Evolutionary conservation across 495 filamentous ascomycete genomes (phyloP).

Genomic region (Penicillium subrubescens): DNA sequence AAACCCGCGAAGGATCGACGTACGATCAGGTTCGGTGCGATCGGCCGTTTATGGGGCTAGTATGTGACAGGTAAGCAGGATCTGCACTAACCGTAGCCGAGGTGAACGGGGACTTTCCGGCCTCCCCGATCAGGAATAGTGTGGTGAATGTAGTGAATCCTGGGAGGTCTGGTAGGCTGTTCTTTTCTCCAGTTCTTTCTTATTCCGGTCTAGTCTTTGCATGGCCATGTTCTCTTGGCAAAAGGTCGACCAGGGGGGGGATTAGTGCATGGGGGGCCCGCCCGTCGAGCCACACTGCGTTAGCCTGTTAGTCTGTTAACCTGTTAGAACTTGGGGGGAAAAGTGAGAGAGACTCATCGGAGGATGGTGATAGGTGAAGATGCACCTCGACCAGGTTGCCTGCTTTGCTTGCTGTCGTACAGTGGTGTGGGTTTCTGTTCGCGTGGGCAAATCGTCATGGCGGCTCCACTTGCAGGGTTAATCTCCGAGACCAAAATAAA

Average conservation of each 20-base stretch:
- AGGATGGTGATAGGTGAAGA: neutral
- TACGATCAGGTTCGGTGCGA: slow-evolving; percentile 26
- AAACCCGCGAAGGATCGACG: slow-evolving; percentile 16
- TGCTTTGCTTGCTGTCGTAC: slow-evolving; percentile 4
- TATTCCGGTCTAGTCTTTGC: neutral
- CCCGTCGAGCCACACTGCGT: neutral
- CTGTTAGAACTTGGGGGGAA: neutral
- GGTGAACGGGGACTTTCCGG: slow-evolving; percentile 32
- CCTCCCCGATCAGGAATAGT: slow-evolving; percentile 27
- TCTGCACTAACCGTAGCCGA: slow-evolving; percentile 39
- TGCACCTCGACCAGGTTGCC: neutral
- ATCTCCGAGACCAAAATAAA: slow-evolving; percentile 28
- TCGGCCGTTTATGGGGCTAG: slow-evolving; percentile 32
- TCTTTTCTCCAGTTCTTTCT: neutral
- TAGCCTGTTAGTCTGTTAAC: too few relatives aligned
- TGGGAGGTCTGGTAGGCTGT: neutral
- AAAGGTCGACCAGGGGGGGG: neutral
- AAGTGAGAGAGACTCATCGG: slow-evolving; percentile 6
- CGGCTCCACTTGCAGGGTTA: slow-evolving; percentile 26
- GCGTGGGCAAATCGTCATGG: slow-evolving; percentile 31
- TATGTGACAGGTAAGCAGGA: slow-evolving; percentile 39
- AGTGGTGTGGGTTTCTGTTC: slow-evolving; percentile 12
- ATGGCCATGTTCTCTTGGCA: neutral
- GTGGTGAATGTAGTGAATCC: neutral
- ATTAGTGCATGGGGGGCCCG: neutral